phyloP scores from a whole-genome alignment of 192 early-diverging fungal species.

The Umbelopsis isabellina region DNA sequence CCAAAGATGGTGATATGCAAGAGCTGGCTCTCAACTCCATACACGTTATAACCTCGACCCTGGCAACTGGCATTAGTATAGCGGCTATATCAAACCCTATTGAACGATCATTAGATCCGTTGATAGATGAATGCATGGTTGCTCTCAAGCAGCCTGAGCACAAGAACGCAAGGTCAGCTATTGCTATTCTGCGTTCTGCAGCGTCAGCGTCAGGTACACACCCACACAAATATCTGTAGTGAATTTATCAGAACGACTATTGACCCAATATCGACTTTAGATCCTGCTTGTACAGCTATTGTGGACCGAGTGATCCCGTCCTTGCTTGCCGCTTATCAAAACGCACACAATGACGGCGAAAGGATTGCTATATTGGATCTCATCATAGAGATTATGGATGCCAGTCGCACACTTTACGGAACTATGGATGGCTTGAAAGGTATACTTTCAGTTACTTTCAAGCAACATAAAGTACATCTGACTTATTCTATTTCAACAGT shows the following conservation, averaged over 20 bases:
- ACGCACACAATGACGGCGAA: constrained; percentile 53
- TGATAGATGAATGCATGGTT: constrained; percentile 58
- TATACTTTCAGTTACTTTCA: not conserved
- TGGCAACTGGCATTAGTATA: constrained; percentile 62
- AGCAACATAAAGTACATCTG: not conserved
- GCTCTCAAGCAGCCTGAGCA: constrained; percentile 64
- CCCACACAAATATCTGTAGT: not conserved
- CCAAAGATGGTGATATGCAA: constrained; percentile 67
- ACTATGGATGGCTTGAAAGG: constrained; percentile 40
- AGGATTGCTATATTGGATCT: constrained; percentile 68
- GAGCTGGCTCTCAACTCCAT: constrained; percentile 66
- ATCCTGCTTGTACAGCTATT: constrained; percentile 65
- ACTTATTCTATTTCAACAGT: constrained; percentile 23
- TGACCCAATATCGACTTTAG: constrained; percentile 33
- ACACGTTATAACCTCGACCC: constrained; percentile 65
- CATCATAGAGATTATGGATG: constrained; percentile 73
- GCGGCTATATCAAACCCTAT: constrained; percentile 46
- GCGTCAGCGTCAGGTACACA: constrained; percentile 64
- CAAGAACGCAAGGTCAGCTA: constrained; percentile 67
- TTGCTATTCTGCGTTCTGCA: constrained; percentile 64
- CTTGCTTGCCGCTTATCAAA: constrained; percentile 59
- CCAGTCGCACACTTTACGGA: constrained; percentile 64
- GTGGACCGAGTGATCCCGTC: constrained; percentile 64
- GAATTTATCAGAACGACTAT: constrained; percentile 23
- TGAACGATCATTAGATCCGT: constrained; percentile 51